Evolutionary conservation across 192 early-diverging fungal genomes (phyloP), one percentile per base, ranked within the genome.

Genomic region (Lobosporangium transversale): DNA sequence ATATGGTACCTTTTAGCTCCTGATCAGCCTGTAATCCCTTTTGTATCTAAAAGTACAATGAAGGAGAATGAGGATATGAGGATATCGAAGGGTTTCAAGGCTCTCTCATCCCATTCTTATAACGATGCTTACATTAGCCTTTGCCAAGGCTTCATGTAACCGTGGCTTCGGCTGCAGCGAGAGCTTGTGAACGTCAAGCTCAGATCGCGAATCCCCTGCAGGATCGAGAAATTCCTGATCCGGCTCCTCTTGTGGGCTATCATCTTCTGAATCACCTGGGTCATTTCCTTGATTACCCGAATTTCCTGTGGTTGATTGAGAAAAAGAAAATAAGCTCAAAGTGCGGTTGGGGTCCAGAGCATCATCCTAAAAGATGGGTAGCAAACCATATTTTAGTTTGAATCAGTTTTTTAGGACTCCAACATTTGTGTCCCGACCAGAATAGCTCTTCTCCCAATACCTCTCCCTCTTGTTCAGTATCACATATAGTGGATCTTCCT

Each of bases 291-390:
- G 24, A 18, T 45, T 3, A 10, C 7, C 15, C 11, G 21, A 17
- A 17, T 3, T 54, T 18, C 11, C 2, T 3, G 40, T 48, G 18
- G 55, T n/a, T 7, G 43, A 24, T 14, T 76, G 64, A 15, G 65
- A 67, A 18, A 58, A 43, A 6, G 73, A 76, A 45, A 76, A 76
- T 59, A 76, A 62, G 32, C 54, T 50, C 29, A 76, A 44, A 1
- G 73, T 76, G 5, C 23, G 66, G 36, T 45, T 76, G 49, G 73
- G 73, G 45, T 76, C 73, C 49, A 76, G 36, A 1, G 32, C 43
- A 12, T 76, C 64, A 29, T 76, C 73, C 73, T 76, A 65, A 20
- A 20, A 12, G 24, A 35, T 2, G 27, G 27, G n/a, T n/a, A n/a
- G n/a, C n/a, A n/a, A n/a, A n/a, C n/a, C n/a, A n/a, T n/a, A n/a